phyloP scores from a whole-genome alignment of 345 rosid species.

The Capsella bursapastoris region DNA sequence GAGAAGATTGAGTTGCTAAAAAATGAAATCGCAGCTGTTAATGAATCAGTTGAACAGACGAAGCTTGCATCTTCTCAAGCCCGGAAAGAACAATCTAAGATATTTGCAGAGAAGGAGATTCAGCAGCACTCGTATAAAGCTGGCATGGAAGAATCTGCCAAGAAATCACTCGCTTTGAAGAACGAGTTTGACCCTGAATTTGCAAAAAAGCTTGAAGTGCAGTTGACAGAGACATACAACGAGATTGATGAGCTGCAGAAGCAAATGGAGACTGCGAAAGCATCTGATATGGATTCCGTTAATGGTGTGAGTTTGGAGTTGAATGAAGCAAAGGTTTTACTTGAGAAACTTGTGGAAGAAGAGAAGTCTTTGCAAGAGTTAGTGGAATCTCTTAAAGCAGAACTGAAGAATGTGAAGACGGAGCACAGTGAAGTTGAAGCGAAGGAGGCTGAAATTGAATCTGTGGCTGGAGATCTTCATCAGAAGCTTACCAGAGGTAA shows the following conservation, averaged over 20 bases:
- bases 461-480: constrained; percentile 81
- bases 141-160: constrained; percentile 66
- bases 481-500: constrained; percentile 73
- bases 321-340: constrained; percentile 82
- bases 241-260: constrained; percentile 66
- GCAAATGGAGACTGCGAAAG: constrained; percentile 75
- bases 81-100: constrained; percentile 69
- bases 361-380: constrained; percentile 64
- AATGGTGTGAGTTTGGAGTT: constrained; percentile 69
- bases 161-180: constrained; percentile 60
- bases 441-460: constrained; percentile 85
- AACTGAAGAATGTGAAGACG: constrained; percentile 74
- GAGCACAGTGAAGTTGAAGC: constrained; percentile 72
- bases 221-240: constrained; percentile 60
- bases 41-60: constrained; percentile 83
- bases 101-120: constrained; percentile 72
- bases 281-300: constrained; percentile 78
- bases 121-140: constrained; percentile 65
- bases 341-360: constrained; percentile 75
- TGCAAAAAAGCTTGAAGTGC: constrained; percentile 62
- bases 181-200: constrained; percentile 76
- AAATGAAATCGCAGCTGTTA: constrained; percentile 70
- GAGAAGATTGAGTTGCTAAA: constrained; percentile 77
- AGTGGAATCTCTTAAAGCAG: constrained; percentile 73
- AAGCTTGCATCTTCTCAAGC: constrained; percentile 74